Conservation (phyloP, 441 rosid genomes). For the Pelargonium australe region DNA sequence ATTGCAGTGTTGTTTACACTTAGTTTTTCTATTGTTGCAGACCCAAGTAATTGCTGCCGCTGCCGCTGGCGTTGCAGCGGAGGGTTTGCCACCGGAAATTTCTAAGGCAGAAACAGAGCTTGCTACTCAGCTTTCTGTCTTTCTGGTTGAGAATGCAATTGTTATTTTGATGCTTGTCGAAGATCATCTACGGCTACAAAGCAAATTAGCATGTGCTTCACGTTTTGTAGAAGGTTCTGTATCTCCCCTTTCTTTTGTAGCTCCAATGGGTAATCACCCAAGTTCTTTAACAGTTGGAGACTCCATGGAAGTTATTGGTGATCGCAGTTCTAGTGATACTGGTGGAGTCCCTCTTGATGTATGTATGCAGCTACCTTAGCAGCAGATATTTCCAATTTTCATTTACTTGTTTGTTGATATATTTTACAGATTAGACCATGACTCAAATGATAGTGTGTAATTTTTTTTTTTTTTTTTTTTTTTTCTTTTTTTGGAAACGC, state of each 20-base stretch:
- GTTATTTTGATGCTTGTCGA: conserved; percentile 99
- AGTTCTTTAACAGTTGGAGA: conserved; percentile 40
- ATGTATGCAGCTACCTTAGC: conserved; percentile 29
- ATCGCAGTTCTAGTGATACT: conserved; percentile 57
- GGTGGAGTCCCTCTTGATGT: conserved; percentile 85
- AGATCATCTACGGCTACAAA: conserved; percentile 96
- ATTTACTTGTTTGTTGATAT: not conserved
- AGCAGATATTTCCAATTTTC: not conserved
- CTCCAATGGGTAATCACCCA: conserved; percentile 48
- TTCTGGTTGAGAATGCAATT: conserved; percentile 96
- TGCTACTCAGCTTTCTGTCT: conserved; percentile 99
- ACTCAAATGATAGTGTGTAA: not conserved
- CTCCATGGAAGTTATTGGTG: conserved; percentile 52
- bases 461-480: too few relatives aligned
- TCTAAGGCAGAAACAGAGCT: conserved; percentile 88
- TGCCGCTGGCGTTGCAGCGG: conserved; percentile 99
- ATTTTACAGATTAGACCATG: not conserved
- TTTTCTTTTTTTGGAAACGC: not conserved
- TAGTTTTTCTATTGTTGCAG: conserved; percentile 42
- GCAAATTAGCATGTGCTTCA: conserved; percentile 64
- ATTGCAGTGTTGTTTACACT: conserved; percentile 19
- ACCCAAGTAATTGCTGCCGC: conserved; percentile 99
- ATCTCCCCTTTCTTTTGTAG: conserved; percentile 74
- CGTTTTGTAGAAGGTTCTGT: conserved; percentile 45
- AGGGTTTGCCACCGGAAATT: conserved; percentile 79